Evolutionary conservation across 2,329 filamentous ascomycete genomes (phyloP), one percentile per base, ranked within the genome.

Genomic region (Sarocladiaceae sp.): DNA sequence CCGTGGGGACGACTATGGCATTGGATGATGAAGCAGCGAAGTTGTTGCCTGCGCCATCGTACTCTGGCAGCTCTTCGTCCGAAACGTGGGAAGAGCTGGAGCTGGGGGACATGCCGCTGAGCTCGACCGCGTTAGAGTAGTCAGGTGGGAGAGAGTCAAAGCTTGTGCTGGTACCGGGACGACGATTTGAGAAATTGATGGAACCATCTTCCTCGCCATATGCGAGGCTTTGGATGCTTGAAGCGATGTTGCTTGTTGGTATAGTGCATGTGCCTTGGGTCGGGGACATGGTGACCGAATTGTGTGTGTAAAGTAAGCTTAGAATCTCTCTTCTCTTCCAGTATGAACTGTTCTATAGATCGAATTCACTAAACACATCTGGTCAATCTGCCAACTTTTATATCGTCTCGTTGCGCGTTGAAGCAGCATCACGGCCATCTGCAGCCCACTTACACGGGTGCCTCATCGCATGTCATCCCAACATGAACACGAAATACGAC

Each of bases 61-160:
- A 63, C 15, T 46, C 45, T 2, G 60, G 59, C 0, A 57, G 58
- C 24, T 29, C 23, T 10, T 41, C 37, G 13, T 29, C 37, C 4
- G 37, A 41, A 10, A 18, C 19, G 4, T 11, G 21, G 2, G 60
- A 60, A 12, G 60, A 59, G 6, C 50, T 55, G 2, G 57, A 59
- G 24, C 55, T 35, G 12, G 47, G 49, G 13, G 56, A 53, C 12
- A 62, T 47, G 7, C 31, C 37, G 12, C 43, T 44, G 43, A 63
- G 53, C 19, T 62, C 57, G 45, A 51, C 34, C 33, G 42, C 11
- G 3, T 23, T 11, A 4, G 37, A 41, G 37, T 41, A 41, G 37
- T 29, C 37, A 4, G 24, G 37, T 18, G 37, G 37, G 10, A 41
- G 23, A n/a, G n/a, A n/a, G n/a, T n/a, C n/a, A n/a, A n/a, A n/a